Evolutionary conservation across 805 yeast genomes (phyloP).

Genomic region (Barnettozyma californica): DNA sequence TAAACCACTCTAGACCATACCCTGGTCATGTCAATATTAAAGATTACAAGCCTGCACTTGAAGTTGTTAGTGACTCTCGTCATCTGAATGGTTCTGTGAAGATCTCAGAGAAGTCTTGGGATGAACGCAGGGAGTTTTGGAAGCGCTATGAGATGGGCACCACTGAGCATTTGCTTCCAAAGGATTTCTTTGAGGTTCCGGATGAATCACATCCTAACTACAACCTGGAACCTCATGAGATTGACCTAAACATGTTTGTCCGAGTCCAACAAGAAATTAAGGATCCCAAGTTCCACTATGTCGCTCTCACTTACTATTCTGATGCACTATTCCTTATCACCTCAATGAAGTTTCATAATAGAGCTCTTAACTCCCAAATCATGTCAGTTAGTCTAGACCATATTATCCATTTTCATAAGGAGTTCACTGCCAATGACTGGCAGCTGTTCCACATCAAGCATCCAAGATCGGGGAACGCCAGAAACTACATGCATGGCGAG

Average conservation of each 20-base stretch:
- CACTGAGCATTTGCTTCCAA: slow-evolving; percentile 31
- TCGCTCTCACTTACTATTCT: slow-evolving; percentile 53
- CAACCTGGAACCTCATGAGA: slow-evolving; percentile 17
- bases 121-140: not conserved
- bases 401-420: slow-evolving; percentile 57
- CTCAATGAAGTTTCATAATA: slow-evolving; percentile 45
- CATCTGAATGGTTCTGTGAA: not conserved
- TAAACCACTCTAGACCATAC: slow-evolving; percentile 14
- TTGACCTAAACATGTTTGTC: slow-evolving; percentile 13
- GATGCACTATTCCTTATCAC: slow-evolving; percentile 52
- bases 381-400: slow-evolving; percentile 64
- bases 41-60: slow-evolving; percentile 12
- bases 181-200: slow-evolving; percentile 27
- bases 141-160: slow-evolving; percentile 21
- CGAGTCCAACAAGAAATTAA: slow-evolving; percentile 14
- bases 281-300: slow-evolving; percentile 39
- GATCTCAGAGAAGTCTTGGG: not conserved
- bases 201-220: slow-evolving; percentile 12
- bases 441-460: slow-evolving; percentile 43
- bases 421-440: slow-evolving; percentile 46
- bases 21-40: slow-evolving; percentile 14
- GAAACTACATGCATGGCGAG: slow-evolving; percentile 55
- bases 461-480: slow-evolving; percentile 44
- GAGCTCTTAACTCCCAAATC: slow-evolving; percentile 39
- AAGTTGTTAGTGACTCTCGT: slow-evolving; percentile 9